These are phyloP conservation scores for Penicillium desertorum DNA, from an alignment of 495 filamentous ascomycete genomes.

Conservation along the genomic window DNA sequence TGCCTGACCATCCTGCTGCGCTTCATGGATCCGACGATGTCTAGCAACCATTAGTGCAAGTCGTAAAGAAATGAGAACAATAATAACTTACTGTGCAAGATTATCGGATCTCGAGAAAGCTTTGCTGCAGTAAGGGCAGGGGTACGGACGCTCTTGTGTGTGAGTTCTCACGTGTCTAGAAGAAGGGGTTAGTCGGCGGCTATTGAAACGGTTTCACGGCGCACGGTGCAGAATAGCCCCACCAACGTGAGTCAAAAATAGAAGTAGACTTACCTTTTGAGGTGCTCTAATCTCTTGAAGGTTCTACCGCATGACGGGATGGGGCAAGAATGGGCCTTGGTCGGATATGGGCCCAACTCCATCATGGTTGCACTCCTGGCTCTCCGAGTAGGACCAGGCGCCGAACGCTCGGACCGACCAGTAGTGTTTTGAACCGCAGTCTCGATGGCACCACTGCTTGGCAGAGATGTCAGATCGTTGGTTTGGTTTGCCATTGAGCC, in stretches of 20 bases:
- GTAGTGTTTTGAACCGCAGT: slow-evolving; percentile 60
- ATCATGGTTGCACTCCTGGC: slow-evolving; percentile 94
- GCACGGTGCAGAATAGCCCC: slow-evolving; percentile 23
- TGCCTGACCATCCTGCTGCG: slow-evolving; percentile 64
- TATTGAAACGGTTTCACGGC: slow-evolving; percentile 48
- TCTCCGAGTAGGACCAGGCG: slow-evolving; percentile 73
- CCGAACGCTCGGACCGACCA: slow-evolving; percentile 60
- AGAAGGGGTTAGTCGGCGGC: slow-evolving; percentile 56
- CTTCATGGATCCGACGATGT: slow-evolving; percentile 94
- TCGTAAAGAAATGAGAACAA: not conserved
- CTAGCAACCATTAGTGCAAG: slow-evolving; percentile 43
- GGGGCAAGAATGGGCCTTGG: slow-evolving; percentile 98
- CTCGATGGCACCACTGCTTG: slow-evolving; percentile 61
- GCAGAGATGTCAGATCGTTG: slow-evolving; percentile 65
- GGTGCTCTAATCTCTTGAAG: slow-evolving; percentile 98
- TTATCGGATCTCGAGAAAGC: slow-evolving; percentile 98
- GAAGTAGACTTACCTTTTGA: slow-evolving; percentile 80
- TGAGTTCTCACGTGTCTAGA: slow-evolving; percentile 96
- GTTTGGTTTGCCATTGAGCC: slow-evolving; percentile 59
- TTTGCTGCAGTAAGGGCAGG: slow-evolving; percentile 96
- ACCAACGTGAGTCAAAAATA: slow-evolving; percentile 24
- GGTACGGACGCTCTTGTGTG: slow-evolving; percentile 97
- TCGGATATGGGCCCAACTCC: slow-evolving; percentile 94
- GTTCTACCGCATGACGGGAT: slow-evolving; percentile 95
- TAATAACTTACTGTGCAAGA: slow-evolving; percentile 80